phyloP scores from a whole-genome alignment of 2,329 filamentous ascomycete species.

The Trichophyton mentagrophytes region DNA sequence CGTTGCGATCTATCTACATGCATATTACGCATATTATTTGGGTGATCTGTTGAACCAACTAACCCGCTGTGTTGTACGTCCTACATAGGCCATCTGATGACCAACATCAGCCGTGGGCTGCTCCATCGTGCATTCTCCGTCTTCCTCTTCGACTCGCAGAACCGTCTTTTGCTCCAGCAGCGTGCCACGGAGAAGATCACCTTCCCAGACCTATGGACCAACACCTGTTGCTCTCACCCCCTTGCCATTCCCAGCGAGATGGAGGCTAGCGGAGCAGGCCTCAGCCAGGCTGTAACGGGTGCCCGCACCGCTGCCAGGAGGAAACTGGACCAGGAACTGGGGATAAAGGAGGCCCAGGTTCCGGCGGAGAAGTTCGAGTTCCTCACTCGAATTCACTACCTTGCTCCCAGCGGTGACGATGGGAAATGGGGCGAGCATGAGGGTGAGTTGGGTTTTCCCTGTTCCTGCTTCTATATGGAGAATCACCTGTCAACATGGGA shows the following conservation, averaged over 20 bases:
- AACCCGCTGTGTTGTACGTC: background rate
- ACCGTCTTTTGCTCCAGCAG: constrained; percentile 88
- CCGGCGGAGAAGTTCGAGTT: constrained; percentile 86
- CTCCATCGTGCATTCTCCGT: constrained; percentile 95
- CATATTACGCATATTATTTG: background rate
- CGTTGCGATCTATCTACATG: constrained; percentile 14
- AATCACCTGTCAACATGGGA: background rate
- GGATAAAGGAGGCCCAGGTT: constrained; percentile 79
- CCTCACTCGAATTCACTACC: constrained; percentile 94
- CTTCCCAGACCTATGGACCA: constrained; percentile 98
- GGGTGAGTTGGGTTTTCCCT: constrained; percentile 45
- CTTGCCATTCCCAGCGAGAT: constrained; percentile 85
- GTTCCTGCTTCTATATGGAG: background rate
- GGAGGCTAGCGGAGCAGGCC: constrained; percentile 46
- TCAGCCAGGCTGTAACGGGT: constrained; percentile 67
- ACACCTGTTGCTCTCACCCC: constrained; percentile 97
- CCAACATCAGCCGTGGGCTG: constrained; percentile 91
- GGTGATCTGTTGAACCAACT: background rate
- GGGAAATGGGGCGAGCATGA: constrained; percentile 99
- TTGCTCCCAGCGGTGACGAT: constrained; percentile 87
- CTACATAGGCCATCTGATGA: constrained; percentile 82
- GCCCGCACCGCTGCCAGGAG: constrained; percentile 86
- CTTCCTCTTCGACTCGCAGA: constrained; percentile 91
- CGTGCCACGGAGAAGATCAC: constrained; percentile 95
- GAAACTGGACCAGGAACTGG: constrained; percentile 89